These are phyloP conservation scores for Aureobasidium melanogenum DNA, from an alignment of 2,329 filamentous ascomycete genomes.

Conservation along the genomic window DNA sequence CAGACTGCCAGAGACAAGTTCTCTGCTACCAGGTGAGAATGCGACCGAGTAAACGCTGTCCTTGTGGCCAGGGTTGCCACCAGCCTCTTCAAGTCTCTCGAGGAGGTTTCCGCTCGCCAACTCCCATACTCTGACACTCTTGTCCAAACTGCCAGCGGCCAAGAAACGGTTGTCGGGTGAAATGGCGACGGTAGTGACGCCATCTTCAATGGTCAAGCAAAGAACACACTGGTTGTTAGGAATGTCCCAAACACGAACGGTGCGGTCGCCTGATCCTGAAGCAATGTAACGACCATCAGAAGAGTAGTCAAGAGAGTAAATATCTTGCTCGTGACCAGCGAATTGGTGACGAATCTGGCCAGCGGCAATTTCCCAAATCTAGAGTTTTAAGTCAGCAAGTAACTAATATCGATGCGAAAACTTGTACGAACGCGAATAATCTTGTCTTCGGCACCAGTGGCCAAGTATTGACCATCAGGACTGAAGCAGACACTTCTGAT, in stretches of 20 bases:
- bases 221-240: constrained; percentile 73
- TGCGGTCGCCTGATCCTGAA: constrained; percentile 88
- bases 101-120: constrained; percentile 76
- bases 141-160: constrained; percentile 88
- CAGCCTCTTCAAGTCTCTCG: constrained; percentile 64
- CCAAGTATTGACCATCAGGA: constrained; percentile 85
- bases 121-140: constrained; percentile 97
- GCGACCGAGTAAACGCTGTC: constrained; percentile 95
- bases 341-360: constrained; percentile 87
- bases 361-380: constrained; percentile 90
- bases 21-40: constrained; percentile 86
- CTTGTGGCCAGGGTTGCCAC: constrained; percentile 82
- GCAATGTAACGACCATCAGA: constrained; percentile 90
- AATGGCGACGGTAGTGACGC: constrained; percentile 94
- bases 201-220: constrained; percentile 87
- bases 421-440: constrained; percentile 67
- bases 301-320: constrained; percentile 93
- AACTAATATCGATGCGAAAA: not conserved
- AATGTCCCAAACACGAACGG: constrained; percentile 93
- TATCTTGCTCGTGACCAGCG: constrained; percentile 95
- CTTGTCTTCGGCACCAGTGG: constrained; percentile 95
- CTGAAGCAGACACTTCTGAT: constrained; percentile 98
- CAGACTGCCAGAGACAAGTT: constrained; percentile 86
- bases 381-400: constrained; percentile 10
- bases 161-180: constrained; percentile 92